A percentile compares a stretch with the other conserved stretches of the same genome.
phyloP scores from a whole-genome alignment of 306 rosid species.

The Vigna radiata region DNA sequence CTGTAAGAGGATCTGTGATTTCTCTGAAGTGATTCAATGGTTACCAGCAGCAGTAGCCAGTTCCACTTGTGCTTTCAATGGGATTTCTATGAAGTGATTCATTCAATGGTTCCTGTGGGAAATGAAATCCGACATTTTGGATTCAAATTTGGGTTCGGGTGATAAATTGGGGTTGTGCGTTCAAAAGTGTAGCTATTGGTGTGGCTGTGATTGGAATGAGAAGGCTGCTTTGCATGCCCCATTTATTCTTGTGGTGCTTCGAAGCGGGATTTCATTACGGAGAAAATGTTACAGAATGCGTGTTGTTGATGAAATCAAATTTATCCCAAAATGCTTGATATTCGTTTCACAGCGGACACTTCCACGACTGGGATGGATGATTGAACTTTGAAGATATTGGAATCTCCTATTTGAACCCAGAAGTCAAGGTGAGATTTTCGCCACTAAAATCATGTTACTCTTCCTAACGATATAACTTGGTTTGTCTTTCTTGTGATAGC shows the following conservation, averaged over 20 bases:
- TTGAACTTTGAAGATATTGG: neutral
- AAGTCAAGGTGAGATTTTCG: neutral
- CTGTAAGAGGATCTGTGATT: neutral
- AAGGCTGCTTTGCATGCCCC: neutral
- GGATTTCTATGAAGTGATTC: neutral
- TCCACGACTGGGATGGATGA: neutral
- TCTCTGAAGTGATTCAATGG: neutral
- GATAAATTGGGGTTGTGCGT: neutral
- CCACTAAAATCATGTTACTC: neutral
- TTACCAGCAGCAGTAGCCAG: neutral
- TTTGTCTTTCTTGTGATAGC: neutral
- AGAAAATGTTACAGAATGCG: neutral
- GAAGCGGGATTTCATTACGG: neutral
- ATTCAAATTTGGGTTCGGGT: neutral
- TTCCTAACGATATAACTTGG: neutral
- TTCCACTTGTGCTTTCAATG: neutral
- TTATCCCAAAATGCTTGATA: neutral
- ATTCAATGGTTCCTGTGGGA: neutral
- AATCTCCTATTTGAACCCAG: neutral
- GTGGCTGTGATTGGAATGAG: neutral
- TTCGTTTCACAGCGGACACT: neutral
- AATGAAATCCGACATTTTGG: neutral
- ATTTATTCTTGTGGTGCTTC: neutral
- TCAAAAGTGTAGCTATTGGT: neutral
- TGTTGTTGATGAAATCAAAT: neutral